Conservation (phyloP, 1,284 basidiomycete species). For the Cutaneotrichosporon mucoides region DNA sequence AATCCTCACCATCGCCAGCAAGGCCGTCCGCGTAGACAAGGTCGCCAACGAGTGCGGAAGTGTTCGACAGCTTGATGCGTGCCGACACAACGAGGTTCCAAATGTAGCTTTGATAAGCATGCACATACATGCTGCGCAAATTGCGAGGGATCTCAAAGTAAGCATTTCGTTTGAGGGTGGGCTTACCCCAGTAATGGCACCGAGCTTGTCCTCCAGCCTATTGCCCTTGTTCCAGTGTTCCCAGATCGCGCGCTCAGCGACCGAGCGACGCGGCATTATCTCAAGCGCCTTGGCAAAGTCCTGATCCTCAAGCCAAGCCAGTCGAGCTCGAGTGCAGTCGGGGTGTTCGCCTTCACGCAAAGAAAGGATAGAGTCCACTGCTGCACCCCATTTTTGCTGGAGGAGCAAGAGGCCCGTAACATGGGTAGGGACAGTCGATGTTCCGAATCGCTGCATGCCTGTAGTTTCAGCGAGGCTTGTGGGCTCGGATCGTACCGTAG, state of each 20-base stretch:
- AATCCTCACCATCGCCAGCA: slow-evolving; percentile 53
- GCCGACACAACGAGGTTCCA: slow-evolving; percentile 97
- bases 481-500: slow-evolving; percentile 61
- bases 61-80: slow-evolving; percentile 75
- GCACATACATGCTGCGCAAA: slow-evolving; percentile 93
- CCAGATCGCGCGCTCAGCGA: slow-evolving; percentile 87
- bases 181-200: slow-evolving; percentile 73
- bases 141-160: slow-evolving; percentile 79
- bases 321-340: slow-evolving; percentile 70
- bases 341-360: slow-evolving; percentile 83
- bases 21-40: slow-evolving; percentile 60
- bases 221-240: slow-evolving; percentile 84
- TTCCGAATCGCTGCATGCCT: slow-evolving; percentile 99
- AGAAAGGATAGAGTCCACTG: slow-evolving; percentile 74
- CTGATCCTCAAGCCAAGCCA: slow-evolving; percentile 74
- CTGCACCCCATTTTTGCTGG: slow-evolving; percentile 81
- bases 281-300: slow-evolving; percentile 72
- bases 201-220: slow-evolving; percentile 76
- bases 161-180: neutral
- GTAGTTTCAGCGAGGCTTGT: neutral
- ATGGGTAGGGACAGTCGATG: slow-evolving; percentile 91
- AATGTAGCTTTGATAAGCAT: slow-evolving; percentile 97
- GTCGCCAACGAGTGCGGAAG: slow-evolving; percentile 77
- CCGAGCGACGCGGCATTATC: slow-evolving; percentile 78
- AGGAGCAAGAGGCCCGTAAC: slow-evolving; percentile 86